Conservation (phyloP, 2,329 filamentous ascomycete species). For the Diplodia scrobiculata region DNA sequence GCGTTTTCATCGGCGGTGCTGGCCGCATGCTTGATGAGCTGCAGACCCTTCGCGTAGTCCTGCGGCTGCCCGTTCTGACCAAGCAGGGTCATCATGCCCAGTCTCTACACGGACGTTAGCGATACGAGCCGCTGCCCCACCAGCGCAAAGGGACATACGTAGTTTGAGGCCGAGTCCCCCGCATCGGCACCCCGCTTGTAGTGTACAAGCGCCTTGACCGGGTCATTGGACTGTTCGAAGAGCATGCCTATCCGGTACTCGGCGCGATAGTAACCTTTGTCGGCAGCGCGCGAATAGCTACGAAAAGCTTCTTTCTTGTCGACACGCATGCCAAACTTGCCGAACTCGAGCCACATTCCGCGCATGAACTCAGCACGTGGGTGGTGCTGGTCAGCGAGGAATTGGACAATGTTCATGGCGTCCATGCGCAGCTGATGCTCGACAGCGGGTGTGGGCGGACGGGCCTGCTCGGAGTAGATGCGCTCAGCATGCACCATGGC, state of each 20-base stretch:
- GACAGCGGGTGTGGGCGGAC: conserved; percentile 77
- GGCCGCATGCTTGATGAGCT: conserved; percentile 80
- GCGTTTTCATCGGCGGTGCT: conserved; percentile 92
- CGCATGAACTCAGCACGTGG: conserved; percentile 92
- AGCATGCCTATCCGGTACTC: conserved; percentile 99
- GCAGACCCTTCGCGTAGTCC: conserved; percentile 74
- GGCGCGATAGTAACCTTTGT: conserved; percentile 81
- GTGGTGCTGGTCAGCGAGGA: conserved; percentile 86
- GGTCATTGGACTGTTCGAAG: conserved; percentile 92
- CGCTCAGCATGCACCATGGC: conserved; percentile 74
- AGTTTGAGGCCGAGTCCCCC: conserved; percentile 84
- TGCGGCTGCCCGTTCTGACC: conserved; percentile 89
- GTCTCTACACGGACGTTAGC: conserved; percentile 48
- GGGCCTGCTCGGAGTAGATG: conserved; percentile 60
- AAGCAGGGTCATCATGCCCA: conserved; percentile 96
- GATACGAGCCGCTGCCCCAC: conserved; percentile 31
- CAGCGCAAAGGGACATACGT: conserved; percentile 38
- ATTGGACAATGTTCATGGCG: conserved; percentile 87
- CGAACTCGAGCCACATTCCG: conserved; percentile 97
- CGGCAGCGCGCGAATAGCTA: conserved; percentile 81
- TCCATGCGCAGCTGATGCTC: conserved; percentile 88
- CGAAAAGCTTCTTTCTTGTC: conserved; percentile 95
- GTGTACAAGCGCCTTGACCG: conserved; percentile 85
- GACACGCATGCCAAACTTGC: conserved; percentile 84
- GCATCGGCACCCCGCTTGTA: conserved; percentile 79